Evolutionary conservation across 2,329 filamentous ascomycete species (phyloP).

Genomic region (Arachnopeziza araneosa): DNA sequence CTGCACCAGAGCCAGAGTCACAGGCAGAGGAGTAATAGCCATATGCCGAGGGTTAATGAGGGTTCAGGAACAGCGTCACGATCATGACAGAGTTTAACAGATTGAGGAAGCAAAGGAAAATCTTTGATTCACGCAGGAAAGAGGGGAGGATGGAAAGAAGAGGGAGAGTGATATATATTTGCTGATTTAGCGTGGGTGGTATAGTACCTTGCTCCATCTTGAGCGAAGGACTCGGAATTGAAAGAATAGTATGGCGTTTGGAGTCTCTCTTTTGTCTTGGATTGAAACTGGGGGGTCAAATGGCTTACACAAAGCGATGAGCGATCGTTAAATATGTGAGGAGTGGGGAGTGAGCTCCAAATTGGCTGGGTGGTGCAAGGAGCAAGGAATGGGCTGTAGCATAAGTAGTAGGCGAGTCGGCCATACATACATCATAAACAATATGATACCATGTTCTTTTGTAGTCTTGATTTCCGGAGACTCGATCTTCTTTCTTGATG

Average conservation of each 20-base stretch:
- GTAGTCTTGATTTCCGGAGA: background rate
- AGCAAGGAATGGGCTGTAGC: conserved; percentile 4
- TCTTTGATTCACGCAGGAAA: background rate
- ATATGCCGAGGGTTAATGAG: conserved; percentile 1
- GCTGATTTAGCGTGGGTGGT: conserved; percentile 5
- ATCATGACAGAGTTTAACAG: conserved; percentile 9
- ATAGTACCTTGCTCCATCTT: background rate
- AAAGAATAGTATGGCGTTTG: conserved; percentile 4
- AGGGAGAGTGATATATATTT: conserved; percentile 1
- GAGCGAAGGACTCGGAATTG: background rate
- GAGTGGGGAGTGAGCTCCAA: background rate
- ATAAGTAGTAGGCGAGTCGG: conserved; percentile 1
- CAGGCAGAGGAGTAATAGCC: conserved; percentile 13
- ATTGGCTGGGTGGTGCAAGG: background rate
- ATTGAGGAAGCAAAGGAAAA: background rate
- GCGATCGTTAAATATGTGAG: background rate
- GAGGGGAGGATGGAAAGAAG: background rate
- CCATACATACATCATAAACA: conserved; percentile 7
- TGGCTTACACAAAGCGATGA: background rate
- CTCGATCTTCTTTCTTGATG: no score
- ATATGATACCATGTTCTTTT: conserved; percentile 13
- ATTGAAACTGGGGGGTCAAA: background rate
- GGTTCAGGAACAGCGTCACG: conserved; percentile 7
- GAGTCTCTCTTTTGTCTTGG: conserved; percentile 1
- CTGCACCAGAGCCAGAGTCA: conserved; percentile 10